Evolutionary conservation across 2,329 filamentous ascomycete species (phyloP).

Genomic region (Claviceps arundinis): DNA sequence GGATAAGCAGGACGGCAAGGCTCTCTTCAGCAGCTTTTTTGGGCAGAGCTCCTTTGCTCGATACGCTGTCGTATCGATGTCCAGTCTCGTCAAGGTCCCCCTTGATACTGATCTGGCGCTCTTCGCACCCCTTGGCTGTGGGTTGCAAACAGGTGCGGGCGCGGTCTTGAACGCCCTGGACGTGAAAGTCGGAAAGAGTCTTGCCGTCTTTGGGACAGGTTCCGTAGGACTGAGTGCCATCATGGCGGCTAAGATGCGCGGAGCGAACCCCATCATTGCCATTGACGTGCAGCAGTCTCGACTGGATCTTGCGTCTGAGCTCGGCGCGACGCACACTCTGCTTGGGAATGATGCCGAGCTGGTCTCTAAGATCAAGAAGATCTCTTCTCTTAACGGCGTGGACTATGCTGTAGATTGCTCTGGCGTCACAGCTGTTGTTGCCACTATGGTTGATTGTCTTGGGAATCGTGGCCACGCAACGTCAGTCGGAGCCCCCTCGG

Average conservation of each 20-base stretch:
- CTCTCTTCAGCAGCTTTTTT: slow-evolving; percentile 15
- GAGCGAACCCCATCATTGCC: not conserved
- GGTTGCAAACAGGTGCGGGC: slow-evolving; percentile 22
- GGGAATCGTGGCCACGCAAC: slow-evolving; percentile 8
- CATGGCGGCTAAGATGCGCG: not conserved
- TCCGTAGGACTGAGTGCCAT: not conserved
- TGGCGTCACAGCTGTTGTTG: slow-evolving; percentile 24
- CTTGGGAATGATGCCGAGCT: not conserved
- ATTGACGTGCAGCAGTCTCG: not conserved
- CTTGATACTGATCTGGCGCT: slow-evolving; percentile 15
- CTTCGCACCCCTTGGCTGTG: slow-evolving; percentile 21
- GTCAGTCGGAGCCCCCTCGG: not conserved
- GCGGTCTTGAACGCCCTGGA: slow-evolving; percentile 18
- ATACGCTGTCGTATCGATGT: slow-evolving; percentile 16
- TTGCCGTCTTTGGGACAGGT: slow-evolving; percentile 16
- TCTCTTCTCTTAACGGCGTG: slow-evolving; percentile 12
- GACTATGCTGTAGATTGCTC: slow-evolving; percentile 21
- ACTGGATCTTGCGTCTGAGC: not conserved
- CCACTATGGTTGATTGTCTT: slow-evolving; percentile 32
- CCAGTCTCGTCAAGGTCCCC: slow-evolving; percentile 16
- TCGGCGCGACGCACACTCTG: not conserved
- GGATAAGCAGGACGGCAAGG: not conserved
- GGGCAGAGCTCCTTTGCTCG: slow-evolving; percentile 22
- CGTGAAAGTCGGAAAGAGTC: slow-evolving; percentile 12
- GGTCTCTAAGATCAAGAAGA: slow-evolving; percentile 9